Percentiles rank a stretch among this genome's conserved stretches.
These are phyloP conservation scores for Trichoderma afroharzianum DNA, from an alignment of 2,329 filamentous ascomycete species.

Conservation along the genomic window DNA sequence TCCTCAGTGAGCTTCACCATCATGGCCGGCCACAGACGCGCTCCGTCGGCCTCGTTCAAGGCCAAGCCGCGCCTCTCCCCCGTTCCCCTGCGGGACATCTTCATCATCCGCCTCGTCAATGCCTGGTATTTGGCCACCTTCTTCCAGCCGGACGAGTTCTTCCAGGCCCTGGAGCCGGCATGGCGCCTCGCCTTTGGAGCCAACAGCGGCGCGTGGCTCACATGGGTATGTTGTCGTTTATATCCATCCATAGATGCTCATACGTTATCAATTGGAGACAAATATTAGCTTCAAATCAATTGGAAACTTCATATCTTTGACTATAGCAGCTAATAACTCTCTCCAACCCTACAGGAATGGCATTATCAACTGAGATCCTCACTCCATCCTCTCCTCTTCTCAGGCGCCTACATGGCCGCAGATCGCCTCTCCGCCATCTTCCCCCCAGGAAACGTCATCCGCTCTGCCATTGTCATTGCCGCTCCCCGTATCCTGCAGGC, in stretches of 20 bases:
- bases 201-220: slow-evolving; percentile 81
- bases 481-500: slow-evolving; percentile 76
- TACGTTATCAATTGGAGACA: neutral
- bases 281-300: neutral
- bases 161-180: slow-evolving; percentile 90
- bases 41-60: slow-evolving; percentile 7
- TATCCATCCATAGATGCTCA: neutral
- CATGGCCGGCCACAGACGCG: slow-evolving; percentile 12
- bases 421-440: slow-evolving; percentile 55
- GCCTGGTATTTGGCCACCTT: slow-evolving; percentile 78
- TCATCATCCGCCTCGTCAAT: slow-evolving; percentile 76
- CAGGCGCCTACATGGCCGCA: slow-evolving; percentile 64
- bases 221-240: slow-evolving; percentile 66
- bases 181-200: slow-evolving; percentile 83
- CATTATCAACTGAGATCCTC: slow-evolving; percentile 81
- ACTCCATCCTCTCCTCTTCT: slow-evolving; percentile 85
- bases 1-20: neutral
- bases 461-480: slow-evolving; percentile 64
- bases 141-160: slow-evolving; percentile 98
- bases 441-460: slow-evolving; percentile 49
- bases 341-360: slow-evolving; percentile 71
- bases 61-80: slow-evolving; percentile 10
- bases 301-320: neutral
- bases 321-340: neutral
- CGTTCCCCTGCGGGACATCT: slow-evolving; percentile 10